Evolutionary conservation across 345 rosid species (phyloP).

Genomic region (Draba incana): DNA sequence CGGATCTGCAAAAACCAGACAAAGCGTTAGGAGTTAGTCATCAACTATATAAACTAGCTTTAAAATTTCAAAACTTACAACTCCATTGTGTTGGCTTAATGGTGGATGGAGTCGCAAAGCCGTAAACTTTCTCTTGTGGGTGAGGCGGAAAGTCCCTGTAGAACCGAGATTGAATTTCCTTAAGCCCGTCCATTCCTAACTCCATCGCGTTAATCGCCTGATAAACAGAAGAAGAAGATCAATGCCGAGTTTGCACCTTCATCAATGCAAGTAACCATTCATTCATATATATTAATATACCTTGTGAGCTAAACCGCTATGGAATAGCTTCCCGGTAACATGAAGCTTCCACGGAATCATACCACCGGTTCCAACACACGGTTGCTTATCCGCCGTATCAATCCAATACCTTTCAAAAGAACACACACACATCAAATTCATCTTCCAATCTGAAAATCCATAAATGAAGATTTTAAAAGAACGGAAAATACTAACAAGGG

Average conservation of each 20-base stretch:
- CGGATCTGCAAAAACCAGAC: conserved; percentile 61
- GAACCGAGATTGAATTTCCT: conserved; percentile 77
- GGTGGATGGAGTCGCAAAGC: conserved; percentile 96
- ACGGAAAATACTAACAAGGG: conserved; percentile 72
- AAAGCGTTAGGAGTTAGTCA: conserved; percentile 26
- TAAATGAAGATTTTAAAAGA: background rate
- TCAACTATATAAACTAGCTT: conserved; percentile 8
- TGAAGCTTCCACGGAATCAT: conserved; percentile 97
- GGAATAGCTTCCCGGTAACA: conserved; percentile 90
- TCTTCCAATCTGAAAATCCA: background rate
- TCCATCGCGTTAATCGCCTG: conserved; percentile 95
- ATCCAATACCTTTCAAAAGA: conserved; percentile 76
- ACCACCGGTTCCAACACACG: conserved; percentile 99
- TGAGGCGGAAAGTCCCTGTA: conserved; percentile 92
- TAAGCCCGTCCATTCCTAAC: conserved; percentile 87
- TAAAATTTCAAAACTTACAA: conserved; percentile 55
- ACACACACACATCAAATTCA: background rate
- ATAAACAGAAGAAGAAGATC: background rate
- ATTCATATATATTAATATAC: conserved; percentile 39
- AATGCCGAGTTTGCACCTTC: conserved; percentile 13
- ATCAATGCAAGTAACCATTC: conserved; percentile 17
- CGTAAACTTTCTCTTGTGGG: conserved; percentile 71
- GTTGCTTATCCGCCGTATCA: conserved; percentile 98
- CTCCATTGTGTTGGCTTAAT: conserved; percentile 99
- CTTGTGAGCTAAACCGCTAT: conserved; percentile 95